phyloP scores from a whole-genome alignment of 768 basidiomycete genomes.

The Neoboletus brunneissimus region DNA sequence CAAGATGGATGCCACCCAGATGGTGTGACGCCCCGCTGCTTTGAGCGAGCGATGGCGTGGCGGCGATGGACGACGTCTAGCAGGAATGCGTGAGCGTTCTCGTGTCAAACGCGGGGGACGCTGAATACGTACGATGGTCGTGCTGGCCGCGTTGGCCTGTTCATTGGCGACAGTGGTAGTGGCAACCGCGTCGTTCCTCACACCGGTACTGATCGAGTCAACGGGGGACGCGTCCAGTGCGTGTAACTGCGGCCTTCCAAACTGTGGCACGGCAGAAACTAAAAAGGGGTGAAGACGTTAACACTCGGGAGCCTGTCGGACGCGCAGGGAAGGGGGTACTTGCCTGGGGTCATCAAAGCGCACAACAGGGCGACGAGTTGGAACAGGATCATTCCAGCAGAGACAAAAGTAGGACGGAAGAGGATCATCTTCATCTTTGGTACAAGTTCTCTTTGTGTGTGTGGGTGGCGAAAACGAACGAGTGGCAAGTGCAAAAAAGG shows the following conservation, averaged over 20 bases:
- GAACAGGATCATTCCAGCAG: constrained; percentile 3
- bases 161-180: not conserved
- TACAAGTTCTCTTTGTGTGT: too few relatives aligned
- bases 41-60: not conserved
- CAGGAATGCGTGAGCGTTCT: not conserved
- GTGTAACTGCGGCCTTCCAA: constrained; percentile 13
- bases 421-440: constrained; percentile 20
- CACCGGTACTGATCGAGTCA: too few relatives aligned
- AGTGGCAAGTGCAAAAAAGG: not conserved
- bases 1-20: constrained; percentile 3
- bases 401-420: constrained; percentile 23
- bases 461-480: too few relatives aligned
- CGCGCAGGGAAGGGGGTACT: not conserved
- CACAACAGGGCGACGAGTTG: constrained; percentile 8
- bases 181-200: not conserved
- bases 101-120: not conserved
- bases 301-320: not conserved
- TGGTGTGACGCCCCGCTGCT: constrained; percentile 14
- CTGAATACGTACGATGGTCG: not conserved
- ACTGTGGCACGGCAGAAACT: constrained; percentile 24
- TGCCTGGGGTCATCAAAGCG: constrained; percentile 14
- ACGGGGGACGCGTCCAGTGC: constrained; percentile 3
- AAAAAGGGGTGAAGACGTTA: not conserved
- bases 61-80: not conserved
- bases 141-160: not conserved